phyloP scores from a whole-genome alignment of 2,329 filamentous ascomycete species.

The Aspergillus pseudoviridinutans region DNA sequence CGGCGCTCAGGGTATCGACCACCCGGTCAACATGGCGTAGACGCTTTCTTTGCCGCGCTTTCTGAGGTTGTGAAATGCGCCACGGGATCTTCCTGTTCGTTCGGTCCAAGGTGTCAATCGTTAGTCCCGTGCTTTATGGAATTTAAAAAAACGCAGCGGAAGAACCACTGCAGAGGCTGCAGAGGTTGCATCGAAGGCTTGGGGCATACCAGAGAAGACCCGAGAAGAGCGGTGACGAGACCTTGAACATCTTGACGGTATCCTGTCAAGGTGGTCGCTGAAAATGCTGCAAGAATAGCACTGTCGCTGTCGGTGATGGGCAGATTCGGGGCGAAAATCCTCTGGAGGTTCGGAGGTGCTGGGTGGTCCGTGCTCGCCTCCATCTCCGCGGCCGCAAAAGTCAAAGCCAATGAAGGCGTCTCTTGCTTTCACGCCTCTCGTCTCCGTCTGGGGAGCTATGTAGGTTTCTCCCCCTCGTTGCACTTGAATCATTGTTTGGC shows the following conservation, averaged over 20 bases:
- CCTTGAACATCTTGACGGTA: conserved; percentile 68
- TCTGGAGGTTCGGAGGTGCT: conserved; percentile 9
- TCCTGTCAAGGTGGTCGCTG: conserved; percentile 9
- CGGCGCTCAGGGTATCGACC: conserved; percentile 76
- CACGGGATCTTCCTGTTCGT: conserved; percentile 83
- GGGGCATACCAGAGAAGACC: conserved; percentile 72
- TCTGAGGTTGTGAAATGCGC: conserved; percentile 89
- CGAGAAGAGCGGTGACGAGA: conserved; percentile 69
- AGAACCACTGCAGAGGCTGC: not conserved
- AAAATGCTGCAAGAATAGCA: conserved; percentile 7
- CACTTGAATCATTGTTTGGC: not conserved
- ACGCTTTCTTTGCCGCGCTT: conserved; percentile 77
- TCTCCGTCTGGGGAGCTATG: not conserved
- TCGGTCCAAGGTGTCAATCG: not conserved
- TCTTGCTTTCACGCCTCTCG: conserved; percentile 10
- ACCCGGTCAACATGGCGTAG: conserved; percentile 81
- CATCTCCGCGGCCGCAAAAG: conserved; percentile 19
- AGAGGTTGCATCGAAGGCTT: not conserved
- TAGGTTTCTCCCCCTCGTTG: not conserved
- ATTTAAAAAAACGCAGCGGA: not conserved
- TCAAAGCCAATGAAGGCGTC: conserved; percentile 18
- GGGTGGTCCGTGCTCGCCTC: conserved; percentile 18
- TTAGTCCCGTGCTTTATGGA: not conserved
- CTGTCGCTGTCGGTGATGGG: not conserved
- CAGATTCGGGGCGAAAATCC: conserved; percentile 15